Evolutionary conservation across 139 green algal species (phyloP).

Genomic region (Pedinophyceae sp.): DNA sequence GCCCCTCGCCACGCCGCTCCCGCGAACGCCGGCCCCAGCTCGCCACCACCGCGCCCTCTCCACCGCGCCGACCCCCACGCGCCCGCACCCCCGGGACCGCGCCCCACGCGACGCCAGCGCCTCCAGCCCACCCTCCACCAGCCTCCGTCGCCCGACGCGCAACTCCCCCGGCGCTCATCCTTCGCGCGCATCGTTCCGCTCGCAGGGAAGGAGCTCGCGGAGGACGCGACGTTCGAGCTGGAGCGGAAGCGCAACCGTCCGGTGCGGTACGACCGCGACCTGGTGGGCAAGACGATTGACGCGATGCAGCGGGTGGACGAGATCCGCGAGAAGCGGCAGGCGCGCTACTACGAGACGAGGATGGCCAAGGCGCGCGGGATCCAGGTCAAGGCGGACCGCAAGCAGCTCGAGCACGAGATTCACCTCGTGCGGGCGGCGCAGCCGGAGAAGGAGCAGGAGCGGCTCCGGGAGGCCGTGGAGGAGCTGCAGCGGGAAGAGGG

Average conservation of each 20-base stretch:
- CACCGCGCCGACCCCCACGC: no score
- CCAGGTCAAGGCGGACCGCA: conserved; percentile 32
- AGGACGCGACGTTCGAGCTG: conserved; percentile 93
- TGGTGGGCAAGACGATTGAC: conserved; percentile 78
- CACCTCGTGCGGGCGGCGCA: conserved; percentile 21
- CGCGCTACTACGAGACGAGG: conserved; percentile 73
- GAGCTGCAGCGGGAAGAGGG: neutral
- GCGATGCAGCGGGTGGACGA: conserved; percentile 78
- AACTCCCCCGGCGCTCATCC: no score
- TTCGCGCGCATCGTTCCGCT: no score
- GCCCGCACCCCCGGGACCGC: no score
- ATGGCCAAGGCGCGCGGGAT: conserved; percentile 49
- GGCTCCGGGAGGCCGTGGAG: neutral
- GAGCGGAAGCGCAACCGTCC: conserved; percentile 84
- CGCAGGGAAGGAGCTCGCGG: conserved; percentile 88
- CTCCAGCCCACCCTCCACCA: no score
- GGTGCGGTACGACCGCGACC: conserved; percentile 86
- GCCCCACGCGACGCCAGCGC: no score
- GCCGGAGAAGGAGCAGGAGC: conserved; percentile 4
- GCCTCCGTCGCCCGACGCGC: no score
- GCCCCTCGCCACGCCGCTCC: no score
- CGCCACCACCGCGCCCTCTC: no score
- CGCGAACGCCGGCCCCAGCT: no score
- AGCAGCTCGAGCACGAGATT: conserved; percentile 79
- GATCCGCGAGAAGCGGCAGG: conserved; percentile 60